A percentile compares a stretch with the other conserved stretches of the same genome.
Evolutionary conservation across 192 early-diverging fungal genomes (phyloP).

Genomic region (Diversispora epigaea): DNA sequence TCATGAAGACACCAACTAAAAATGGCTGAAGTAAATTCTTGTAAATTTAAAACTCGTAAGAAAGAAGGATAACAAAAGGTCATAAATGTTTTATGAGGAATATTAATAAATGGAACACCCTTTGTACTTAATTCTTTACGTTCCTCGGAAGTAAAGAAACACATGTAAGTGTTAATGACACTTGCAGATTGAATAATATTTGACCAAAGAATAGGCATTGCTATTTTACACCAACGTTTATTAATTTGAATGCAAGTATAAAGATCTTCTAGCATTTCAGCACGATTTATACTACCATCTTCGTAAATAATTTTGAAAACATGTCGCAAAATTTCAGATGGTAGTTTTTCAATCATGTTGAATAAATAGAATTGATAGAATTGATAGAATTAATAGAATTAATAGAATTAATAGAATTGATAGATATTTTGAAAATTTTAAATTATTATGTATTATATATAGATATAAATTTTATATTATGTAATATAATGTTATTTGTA

Average conservation of each 20-base stretch:
- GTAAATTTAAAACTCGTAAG: background rate
- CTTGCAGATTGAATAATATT: background rate
- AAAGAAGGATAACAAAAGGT: conserved; percentile 20
- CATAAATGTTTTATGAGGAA: background rate
- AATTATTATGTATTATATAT: too few relatives aligned
- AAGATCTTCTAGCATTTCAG: conserved; percentile 5
- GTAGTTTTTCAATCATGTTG: background rate
- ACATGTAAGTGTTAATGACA: background rate
- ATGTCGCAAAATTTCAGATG: conserved; percentile 15
- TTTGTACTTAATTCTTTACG: background rate
- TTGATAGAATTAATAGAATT: too few relatives aligned
- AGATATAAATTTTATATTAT: too few relatives aligned
- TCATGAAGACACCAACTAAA: conserved; percentile 13
- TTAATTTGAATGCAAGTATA: background rate
- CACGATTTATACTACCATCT: background rate
- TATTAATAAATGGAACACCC: background rate
- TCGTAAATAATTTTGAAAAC: conserved; percentile 5
- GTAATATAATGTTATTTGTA: too few relatives aligned
- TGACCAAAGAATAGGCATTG: conserved; percentile 4
- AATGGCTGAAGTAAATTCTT: conserved; percentile 1
- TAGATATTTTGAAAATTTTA: too few relatives aligned
- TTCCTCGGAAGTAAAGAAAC: background rate
- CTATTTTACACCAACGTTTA: background rate
- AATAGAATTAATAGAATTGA: too few relatives aligned
- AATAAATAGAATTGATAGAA: too few relatives aligned